These are phyloP conservation scores for Leucocoprinus gongylophorus DNA, from an alignment of 1,284 basidiomycete species.

Conservation along the genomic window DNA sequence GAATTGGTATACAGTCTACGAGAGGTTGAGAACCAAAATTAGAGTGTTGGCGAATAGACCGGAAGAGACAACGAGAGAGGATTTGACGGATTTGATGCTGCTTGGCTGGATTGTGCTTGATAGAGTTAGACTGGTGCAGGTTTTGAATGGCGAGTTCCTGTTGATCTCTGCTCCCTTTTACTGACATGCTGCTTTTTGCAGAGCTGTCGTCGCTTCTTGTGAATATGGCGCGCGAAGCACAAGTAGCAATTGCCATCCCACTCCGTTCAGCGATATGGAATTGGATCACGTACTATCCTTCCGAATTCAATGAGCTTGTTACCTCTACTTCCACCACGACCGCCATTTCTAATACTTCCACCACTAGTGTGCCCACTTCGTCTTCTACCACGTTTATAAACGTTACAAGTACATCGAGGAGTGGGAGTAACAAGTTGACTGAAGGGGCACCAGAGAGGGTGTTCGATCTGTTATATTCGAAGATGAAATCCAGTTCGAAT, in stretches of 20 bases:
- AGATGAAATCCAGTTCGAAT: constrained; percentile 34
- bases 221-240: constrained; percentile 74
- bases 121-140: constrained; percentile 52
- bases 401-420: neutral
- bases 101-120: constrained; percentile 70
- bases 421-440: neutral
- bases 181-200: constrained; percentile 23
- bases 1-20: constrained; percentile 82
- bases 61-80: constrained; percentile 43
- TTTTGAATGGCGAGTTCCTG: constrained; percentile 51
- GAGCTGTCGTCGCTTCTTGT: constrained; percentile 82
- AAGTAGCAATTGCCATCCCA: constrained; percentile 66
- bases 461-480: constrained; percentile 69
- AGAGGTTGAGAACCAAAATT: constrained; percentile 69
- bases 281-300: constrained; percentile 81
- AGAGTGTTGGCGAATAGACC: constrained; percentile 49
- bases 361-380: neutral
- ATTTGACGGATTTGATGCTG: constrained; percentile 69
- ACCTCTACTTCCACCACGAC: neutral
- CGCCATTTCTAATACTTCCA: neutral
- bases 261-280: constrained; percentile 85
- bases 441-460: constrained; percentile 80
- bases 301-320: constrained; percentile 62
- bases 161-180: neutral
- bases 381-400: neutral